Evolutionary conservation across 148 eudicot genomes (phyloP).

Genomic region (Rhododendron griersonianum): DNA sequence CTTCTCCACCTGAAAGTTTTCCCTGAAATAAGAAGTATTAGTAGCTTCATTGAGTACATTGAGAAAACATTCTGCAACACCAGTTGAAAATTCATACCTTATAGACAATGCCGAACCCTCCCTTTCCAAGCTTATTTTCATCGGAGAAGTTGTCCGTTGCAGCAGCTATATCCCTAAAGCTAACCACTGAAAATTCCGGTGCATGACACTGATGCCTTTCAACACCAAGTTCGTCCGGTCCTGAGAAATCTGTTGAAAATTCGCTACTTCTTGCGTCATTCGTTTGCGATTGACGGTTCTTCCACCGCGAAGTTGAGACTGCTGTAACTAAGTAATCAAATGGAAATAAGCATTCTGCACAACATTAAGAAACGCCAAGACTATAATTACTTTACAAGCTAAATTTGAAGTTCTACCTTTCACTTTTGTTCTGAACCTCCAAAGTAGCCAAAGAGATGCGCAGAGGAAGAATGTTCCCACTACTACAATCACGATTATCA

Average conservation of each 20-base stretch:
- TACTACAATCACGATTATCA: conserved; percentile 23
- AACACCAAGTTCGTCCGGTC: conserved; percentile 15
- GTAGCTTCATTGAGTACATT: not conserved
- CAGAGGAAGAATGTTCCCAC: conserved; percentile 21
- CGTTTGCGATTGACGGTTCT: conserved; percentile 14
- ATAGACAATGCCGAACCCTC: conserved; percentile 70
- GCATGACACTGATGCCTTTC: conserved; percentile 28
- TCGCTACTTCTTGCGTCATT: conserved; percentile 18
- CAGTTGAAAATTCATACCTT: conserved; percentile 28
- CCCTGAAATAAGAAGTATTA: conserved; percentile 31
- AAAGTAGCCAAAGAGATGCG: conserved; percentile 23
- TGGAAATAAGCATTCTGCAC: not conserved
- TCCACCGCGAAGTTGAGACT: not conserved
- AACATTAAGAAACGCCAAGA: not conserved
- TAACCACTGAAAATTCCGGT: conserved; percentile 30
- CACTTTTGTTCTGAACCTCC: conserved; percentile 21
- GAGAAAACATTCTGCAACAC: not conserved
- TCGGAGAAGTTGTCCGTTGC: conserved; percentile 44
- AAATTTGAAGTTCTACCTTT: conserved; percentile 26
- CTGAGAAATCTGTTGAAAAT: conserved; percentile 28
- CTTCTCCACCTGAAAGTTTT: conserved; percentile 36
- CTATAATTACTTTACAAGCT: not conserved
- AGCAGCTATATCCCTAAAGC: conserved; percentile 31
- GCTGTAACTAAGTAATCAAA: not conserved
- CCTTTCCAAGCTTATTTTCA: conserved; percentile 57